Conservation (phyloP, 495 filamentous ascomycete genomes). For the Tuber microsphaerosporum region DNA sequence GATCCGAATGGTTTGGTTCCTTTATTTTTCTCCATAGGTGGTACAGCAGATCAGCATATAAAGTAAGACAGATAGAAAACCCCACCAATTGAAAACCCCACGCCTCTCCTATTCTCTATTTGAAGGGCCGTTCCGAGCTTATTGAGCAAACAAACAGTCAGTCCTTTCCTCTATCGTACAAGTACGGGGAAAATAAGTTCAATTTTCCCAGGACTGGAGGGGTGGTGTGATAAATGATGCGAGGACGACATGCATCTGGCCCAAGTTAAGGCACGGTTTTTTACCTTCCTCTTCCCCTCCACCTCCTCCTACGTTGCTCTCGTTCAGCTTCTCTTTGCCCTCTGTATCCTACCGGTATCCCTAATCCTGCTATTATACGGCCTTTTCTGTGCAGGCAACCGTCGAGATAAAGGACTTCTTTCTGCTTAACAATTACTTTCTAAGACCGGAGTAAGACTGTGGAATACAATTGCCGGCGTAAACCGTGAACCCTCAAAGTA, state of each 20-base stretch:
- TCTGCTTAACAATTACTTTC: background rate
- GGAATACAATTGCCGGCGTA: conserved; percentile 38
- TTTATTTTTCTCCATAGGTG: conserved; percentile 19
- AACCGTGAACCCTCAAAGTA: conserved; percentile 34
- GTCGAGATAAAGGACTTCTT: background rate
- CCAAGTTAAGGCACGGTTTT: conserved; percentile 34
- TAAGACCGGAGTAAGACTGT: conserved; percentile 30
- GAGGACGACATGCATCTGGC: conserved; percentile 25
- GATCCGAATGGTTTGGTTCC: conserved; percentile 35
- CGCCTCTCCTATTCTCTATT: conserved; percentile 36
- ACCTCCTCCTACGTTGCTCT: background rate
- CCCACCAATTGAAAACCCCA: conserved; percentile 27
- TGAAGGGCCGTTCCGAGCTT: conserved; percentile 31
- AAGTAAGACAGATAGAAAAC: background rate
- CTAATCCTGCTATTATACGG: background rate
- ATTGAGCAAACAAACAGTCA: conserved; percentile 19
- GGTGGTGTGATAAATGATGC: conserved; percentile 11
- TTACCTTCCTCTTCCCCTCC: background rate
- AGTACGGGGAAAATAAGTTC: conserved; percentile 11
- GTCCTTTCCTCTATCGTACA: background rate
- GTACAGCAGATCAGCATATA: conserved; percentile 12
- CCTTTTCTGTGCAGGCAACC: conserved; percentile 21
- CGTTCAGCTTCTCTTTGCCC: background rate
- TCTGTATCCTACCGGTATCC: background rate
- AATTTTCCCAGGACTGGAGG: conserved; percentile 17